Conservation (phyloP, 495 filamentous ascomycete genomes). For the Aspergillus hancockii region DNA sequence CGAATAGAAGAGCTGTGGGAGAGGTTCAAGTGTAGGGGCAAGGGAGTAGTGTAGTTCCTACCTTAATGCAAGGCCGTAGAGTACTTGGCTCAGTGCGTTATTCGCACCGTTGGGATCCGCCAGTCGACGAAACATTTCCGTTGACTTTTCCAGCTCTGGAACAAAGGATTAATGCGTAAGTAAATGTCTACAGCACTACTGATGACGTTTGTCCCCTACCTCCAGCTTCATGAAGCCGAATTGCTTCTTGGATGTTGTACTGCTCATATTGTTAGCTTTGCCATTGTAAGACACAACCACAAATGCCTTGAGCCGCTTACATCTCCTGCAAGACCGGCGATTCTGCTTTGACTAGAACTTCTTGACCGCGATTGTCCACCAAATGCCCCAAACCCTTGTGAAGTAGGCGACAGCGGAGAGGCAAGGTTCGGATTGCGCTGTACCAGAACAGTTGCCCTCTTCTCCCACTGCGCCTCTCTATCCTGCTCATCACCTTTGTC, state of each 20-base stretch:
- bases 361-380: slow-evolving; percentile 25
- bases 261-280: slow-evolving; percentile 34
- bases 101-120: slow-evolving; percentile 84
- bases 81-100: slow-evolving; percentile 91
- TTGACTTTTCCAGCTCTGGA: slow-evolving; percentile 67
- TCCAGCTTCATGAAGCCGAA: slow-evolving; percentile 86
- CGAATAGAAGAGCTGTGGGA: neutral
- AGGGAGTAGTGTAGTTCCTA: slow-evolving; percentile 43
- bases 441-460: slow-evolving; percentile 82
- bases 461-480: slow-evolving; percentile 73
- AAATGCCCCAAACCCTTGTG: slow-evolving; percentile 16
- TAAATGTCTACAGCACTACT: slow-evolving; percentile 7
- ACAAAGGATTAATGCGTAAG: neutral
- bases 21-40: slow-evolving; percentile 4
- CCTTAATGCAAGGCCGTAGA: slow-evolving; percentile 93
- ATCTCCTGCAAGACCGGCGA: slow-evolving; percentile 45
- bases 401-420: slow-evolving; percentile 23
- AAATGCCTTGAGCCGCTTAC: slow-evolving; percentile 27
- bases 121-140: slow-evolving; percentile 80
- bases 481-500: slow-evolving; percentile 52
- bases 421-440: slow-evolving; percentile 56
- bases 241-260: slow-evolving; percentile 92
- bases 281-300: neutral
- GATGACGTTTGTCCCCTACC: slow-evolving; percentile 40
- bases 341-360: slow-evolving; percentile 33